A percentile compares a stretch with the other conserved stretches of the same genome.
phyloP scores from a whole-genome alignment of 345 rosid genomes.

The Kandelia obovata region DNA sequence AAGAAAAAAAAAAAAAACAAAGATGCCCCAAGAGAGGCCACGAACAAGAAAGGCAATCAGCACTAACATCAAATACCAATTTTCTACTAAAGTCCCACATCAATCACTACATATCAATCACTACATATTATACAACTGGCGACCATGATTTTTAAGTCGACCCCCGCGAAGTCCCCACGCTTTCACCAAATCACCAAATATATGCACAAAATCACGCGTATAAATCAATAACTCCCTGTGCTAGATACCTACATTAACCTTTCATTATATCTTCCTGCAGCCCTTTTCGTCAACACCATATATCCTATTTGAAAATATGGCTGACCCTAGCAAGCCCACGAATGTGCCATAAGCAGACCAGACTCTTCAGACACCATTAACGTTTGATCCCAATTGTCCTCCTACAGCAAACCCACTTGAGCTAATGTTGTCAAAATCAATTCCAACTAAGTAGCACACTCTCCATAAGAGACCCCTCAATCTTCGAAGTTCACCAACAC shows the following conservation, averaged over 20 bases:
- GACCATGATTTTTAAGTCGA: constrained; percentile 11
- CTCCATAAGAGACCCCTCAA: constrained; percentile 14
- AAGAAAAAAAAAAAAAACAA: not conserved
- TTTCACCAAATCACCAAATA: constrained; percentile 16
- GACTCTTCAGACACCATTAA: constrained; percentile 14
- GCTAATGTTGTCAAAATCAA: constrained; percentile 17
- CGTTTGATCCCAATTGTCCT: constrained; percentile 19
- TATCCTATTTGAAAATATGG: constrained; percentile 9
- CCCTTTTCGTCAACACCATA: not conserved
- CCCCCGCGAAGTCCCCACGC: constrained; percentile 55
- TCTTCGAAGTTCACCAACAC: not conserved
- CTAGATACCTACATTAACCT: not conserved
- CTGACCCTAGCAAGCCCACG: constrained; percentile 32
- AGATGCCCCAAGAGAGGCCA: too few species aligned
- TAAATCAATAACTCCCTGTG: not conserved
- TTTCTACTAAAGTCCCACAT: not conserved
- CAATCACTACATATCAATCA: not conserved
- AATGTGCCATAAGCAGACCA: constrained; percentile 28
- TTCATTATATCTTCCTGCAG: not conserved
- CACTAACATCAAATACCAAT: not conserved
- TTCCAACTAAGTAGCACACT: constrained; percentile 21
- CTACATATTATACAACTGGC: constrained; percentile 1
- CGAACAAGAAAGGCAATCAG: not conserved
- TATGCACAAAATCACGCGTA: not conserved
- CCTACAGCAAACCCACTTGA: not conserved